Evolutionary conservation across 192 early-diverging fungal genomes (phyloP), one percentile per base, ranked within the genome.

Genomic region (Rhizoclosmatium sp.): DNA sequence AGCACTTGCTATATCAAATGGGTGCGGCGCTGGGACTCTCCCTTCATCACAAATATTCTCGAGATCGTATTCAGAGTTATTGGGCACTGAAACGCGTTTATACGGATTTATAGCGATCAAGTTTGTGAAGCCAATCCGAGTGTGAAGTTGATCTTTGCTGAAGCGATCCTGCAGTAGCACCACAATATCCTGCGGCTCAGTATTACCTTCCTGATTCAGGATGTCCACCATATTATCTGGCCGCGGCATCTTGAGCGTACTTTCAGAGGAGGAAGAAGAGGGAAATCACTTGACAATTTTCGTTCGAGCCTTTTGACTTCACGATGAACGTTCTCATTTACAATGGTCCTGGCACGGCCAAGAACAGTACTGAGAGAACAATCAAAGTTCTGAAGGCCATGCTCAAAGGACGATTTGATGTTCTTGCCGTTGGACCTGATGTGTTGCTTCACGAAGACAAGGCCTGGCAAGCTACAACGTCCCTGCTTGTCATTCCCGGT

Each of bases 391-490:
- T 99, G 47, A 92, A 92, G 21, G 79, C 85, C 45, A 86, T 93
- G 41, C 91, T 99, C 4, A 92, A 93, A 14, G 88, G 93, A 46
- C 83, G 89, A 41, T 98, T 96, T 83, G 98, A 98, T 81, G 88
- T 99, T 19, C 94, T 97, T 64, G 85, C 90, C 51, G 94, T 98
- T 48, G 93, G 94, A 66, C 88, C 92, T 12, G 75, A 85, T 21
- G 90, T 91, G 2, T 84, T 99, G 5, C 67, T 80, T 2, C 88
- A 81, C 16, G 93, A 95, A 77, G 75, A 76, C 61, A 65, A 47
- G 40, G 94, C 98, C 2, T 99, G 96, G 96, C 91, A 94, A 82
- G 89, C 89, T n/a, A 92, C 93, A 16, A 93, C 95, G 3, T 91
- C 93, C 0, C 81, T 96, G 56, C 78, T 98, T 0, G 96, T 98